Percentiles rank a stretch among this genome's conserved stretches.
These are phyloP conservation scores for Podospora pseudocomata DNA, from an alignment of 495 filamentous ascomycete genomes.

Conservation along the genomic window DNA sequence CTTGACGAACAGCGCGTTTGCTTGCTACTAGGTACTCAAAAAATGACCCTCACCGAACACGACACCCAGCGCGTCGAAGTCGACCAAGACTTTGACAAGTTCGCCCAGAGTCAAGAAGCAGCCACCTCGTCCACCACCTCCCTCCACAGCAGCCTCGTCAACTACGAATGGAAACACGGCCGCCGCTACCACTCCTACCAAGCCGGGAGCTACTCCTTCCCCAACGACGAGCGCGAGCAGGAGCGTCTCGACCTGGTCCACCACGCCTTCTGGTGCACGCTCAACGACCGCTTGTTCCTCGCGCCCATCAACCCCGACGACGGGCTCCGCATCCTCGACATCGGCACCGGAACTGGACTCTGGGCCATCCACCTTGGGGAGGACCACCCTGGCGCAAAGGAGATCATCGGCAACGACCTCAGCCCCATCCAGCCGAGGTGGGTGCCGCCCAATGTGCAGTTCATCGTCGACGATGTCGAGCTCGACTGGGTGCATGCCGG, in stretches of 20 bases:
- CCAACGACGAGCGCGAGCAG: conserved; percentile 59
- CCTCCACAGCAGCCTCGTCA: conserved; percentile 42
- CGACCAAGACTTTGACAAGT: neutral
- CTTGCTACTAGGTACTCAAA: no score
- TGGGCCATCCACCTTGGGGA: conserved; percentile 31
- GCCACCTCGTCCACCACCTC: conserved; percentile 33
- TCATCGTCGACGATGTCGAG: conserved; percentile 54
- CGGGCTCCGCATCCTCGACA: conserved; percentile 24
- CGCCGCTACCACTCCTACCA: conserved; percentile 50
- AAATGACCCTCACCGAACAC: neutral
- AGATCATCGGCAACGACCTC: conserved; percentile 49
- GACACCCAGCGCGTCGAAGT: neutral
- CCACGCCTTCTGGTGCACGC: conserved; percentile 43
- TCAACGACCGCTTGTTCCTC: conserved; percentile 39
- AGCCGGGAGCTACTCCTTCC: conserved; percentile 51
- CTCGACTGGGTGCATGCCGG: conserved; percentile 43
- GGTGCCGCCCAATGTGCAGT: conserved; percentile 53
- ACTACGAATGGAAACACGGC: conserved; percentile 49
- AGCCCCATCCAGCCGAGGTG: conserved; percentile 51
- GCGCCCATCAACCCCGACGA: conserved; percentile 28
- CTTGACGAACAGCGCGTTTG: no score
- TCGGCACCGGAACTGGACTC: conserved; percentile 26
- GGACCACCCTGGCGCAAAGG: conserved; percentile 15
- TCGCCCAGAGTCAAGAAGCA: neutral
- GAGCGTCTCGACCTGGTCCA: conserved; percentile 67